phyloP scores from a whole-genome alignment of 2,329 filamentous ascomycete species.

The Ophiostoma montium region DNA sequence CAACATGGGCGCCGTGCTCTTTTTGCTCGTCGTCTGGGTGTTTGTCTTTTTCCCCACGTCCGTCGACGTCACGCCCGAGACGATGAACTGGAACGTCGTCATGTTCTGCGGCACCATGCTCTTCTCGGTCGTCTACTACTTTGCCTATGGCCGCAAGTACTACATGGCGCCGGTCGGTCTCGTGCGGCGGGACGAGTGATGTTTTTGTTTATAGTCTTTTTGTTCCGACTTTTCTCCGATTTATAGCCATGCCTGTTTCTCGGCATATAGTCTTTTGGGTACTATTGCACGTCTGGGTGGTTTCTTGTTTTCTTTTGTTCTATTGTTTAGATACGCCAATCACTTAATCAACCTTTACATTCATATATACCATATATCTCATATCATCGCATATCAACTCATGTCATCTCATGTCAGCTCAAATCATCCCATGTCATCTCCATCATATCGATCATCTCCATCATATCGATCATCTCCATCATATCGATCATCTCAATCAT shows the following conservation, averaged over 20 bases:
- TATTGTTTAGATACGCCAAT: not conserved
- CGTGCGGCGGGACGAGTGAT: slow-evolving; percentile 4
- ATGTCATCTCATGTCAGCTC: too few species aligned
- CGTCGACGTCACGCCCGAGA: slow-evolving; percentile 21
- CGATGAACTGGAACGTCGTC: slow-evolving; percentile 37
- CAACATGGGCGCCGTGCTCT: slow-evolving; percentile 29
- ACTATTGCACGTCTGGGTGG: too few species aligned
- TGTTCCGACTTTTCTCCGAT: not conserved
- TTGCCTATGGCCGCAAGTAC: slow-evolving; percentile 15
- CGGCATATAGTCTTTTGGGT: not conserved
- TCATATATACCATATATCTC: too few species aligned
- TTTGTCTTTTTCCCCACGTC: slow-evolving; percentile 33
- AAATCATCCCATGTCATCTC: too few species aligned
- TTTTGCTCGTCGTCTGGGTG: slow-evolving; percentile 30
- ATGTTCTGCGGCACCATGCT: slow-evolving; percentile 27
- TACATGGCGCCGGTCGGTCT: slow-evolving; percentile 16
- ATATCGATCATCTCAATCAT: too few species aligned
- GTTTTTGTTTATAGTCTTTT: not conserved
- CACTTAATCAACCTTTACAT: too few species aligned
- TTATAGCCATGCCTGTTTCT: not conserved
- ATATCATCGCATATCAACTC: too few species aligned
- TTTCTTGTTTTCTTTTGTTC: not conserved
- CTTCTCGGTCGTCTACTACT: slow-evolving; percentile 26
- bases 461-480: too few species aligned
- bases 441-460: too few species aligned